Percentiles rank a stretch among this genome's conserved stretches.
phyloP scores from a whole-genome alignment of 2,329 filamentous ascomycete species.

The Neofusicoccum kwambonambiense region DNA sequence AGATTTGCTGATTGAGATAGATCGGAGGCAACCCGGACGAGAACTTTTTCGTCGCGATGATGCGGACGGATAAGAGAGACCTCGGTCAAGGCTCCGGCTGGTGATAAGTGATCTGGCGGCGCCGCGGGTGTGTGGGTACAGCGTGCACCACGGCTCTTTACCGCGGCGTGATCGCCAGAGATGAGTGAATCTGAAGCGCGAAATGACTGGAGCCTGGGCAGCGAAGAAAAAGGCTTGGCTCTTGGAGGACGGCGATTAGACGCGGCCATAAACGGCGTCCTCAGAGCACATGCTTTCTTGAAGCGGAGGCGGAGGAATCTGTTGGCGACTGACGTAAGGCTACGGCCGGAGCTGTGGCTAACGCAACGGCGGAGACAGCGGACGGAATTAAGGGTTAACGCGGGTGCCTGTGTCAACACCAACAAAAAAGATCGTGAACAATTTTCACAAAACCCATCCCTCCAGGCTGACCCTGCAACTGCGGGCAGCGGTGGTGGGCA shows the following conservation, averaged over 20 bases:
- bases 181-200: background rate
- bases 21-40: too few relatives aligned
- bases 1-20: background rate
- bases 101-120: too few relatives aligned
- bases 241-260: background rate
- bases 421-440: background rate
- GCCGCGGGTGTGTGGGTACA: too few relatives aligned
- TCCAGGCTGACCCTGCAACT: background rate
- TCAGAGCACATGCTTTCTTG: background rate
- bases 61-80: too few relatives aligned
- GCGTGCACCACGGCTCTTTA: too few relatives aligned
- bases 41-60: too few relatives aligned
- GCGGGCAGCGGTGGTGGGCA: background rate
- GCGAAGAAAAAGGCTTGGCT: background rate
- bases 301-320: conserved; percentile 1
- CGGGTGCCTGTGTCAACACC: background rate
- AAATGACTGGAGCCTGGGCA: background rate
- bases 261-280: background rate
- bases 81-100: too few relatives aligned
- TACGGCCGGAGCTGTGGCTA: background rate
- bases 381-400: background rate
- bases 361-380: background rate
- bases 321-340: background rate
- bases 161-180: background rate
- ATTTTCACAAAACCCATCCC: background rate